Conservation (phyloP, 2,329 filamentous ascomycete genomes). For the Monosporascus sp. region DNA sequence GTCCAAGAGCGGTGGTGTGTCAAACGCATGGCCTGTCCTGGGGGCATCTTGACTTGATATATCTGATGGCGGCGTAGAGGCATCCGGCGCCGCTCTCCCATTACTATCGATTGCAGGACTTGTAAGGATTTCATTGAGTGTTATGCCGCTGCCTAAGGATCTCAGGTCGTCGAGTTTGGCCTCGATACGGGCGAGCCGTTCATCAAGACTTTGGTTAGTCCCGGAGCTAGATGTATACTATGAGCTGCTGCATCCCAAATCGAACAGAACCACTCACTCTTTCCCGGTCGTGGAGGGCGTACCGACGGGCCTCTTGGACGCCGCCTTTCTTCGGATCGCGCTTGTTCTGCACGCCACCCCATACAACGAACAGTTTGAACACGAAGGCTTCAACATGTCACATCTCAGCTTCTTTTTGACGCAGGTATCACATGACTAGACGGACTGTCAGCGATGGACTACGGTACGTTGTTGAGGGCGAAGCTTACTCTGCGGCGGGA, state of each 20-base stretch:
- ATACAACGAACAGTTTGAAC: constrained; percentile 39
- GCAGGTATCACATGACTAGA: constrained; percentile 36
- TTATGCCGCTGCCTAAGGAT: not conserved
- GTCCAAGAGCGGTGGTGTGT: constrained; percentile 28
- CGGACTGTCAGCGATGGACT: not conserved
- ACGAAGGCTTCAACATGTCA: constrained; percentile 37
- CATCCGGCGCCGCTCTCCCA: no score
- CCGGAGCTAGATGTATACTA: not conserved
- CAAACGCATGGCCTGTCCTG: not conserved
- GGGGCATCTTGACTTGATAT: not conserved
- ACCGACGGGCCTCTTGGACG: constrained; percentile 6
- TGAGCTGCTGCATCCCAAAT: not conserved
- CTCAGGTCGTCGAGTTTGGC: constrained; percentile 19
- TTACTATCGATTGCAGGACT: not conserved
- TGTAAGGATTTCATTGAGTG: not conserved
- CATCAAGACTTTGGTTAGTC: constrained; percentile 11
- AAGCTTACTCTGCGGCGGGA: constrained; percentile 22
- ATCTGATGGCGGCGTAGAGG: no score
- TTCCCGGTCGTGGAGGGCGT: not conserved
- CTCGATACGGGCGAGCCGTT: constrained; percentile 23
- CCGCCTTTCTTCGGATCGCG: constrained; percentile 18
- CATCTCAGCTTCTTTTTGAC: constrained; percentile 43
- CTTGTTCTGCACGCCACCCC: constrained; percentile 33
- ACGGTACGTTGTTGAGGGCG: not conserved
- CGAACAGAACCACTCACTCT: not conserved